Conservation (phyloP, 169 alveolate genomes). For the Cryptosporidium ryanae region DNA sequence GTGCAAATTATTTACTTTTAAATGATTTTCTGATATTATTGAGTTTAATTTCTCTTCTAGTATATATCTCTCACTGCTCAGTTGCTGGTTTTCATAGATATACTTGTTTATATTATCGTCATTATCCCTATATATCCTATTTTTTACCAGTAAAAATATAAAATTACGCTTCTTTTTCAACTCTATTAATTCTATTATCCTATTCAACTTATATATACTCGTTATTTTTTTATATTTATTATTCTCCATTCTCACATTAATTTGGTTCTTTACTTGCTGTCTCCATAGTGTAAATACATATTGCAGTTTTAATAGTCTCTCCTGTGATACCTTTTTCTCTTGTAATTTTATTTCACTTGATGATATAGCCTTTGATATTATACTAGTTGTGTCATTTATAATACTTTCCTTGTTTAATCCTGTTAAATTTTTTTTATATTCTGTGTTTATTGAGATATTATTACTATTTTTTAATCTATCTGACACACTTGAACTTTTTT, state of each 20-base stretch:
- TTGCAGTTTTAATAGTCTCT: conserved; percentile 24
- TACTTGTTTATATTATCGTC: neutral
- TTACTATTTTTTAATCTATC: neutral
- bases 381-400: conserved; percentile 27
- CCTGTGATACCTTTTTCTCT: conserved; percentile 45
- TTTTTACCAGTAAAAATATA: neutral
- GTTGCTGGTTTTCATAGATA: neutral
- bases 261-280: conserved; percentile 1
- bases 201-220: neutral
- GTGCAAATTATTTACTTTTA: neutral
- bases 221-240: neutral
- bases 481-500: neutral
- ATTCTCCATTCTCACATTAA: neutral
- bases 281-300: conserved; percentile 55
- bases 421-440: neutral
- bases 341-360: conserved; percentile 18
- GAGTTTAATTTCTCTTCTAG: conserved; percentile 25
- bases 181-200: conserved; percentile 15
- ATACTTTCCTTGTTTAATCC: neutral
- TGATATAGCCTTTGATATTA: conserved; percentile 41
- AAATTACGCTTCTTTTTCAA: neutral
- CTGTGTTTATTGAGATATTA: neutral
- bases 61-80: conserved; percentile 8
- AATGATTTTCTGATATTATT: conserved; percentile 7
- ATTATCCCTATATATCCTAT: neutral